Base-by-base conservation (phyloP, 2,329 filamentous ascomycete species). In the Nemania sp. region DNA sequence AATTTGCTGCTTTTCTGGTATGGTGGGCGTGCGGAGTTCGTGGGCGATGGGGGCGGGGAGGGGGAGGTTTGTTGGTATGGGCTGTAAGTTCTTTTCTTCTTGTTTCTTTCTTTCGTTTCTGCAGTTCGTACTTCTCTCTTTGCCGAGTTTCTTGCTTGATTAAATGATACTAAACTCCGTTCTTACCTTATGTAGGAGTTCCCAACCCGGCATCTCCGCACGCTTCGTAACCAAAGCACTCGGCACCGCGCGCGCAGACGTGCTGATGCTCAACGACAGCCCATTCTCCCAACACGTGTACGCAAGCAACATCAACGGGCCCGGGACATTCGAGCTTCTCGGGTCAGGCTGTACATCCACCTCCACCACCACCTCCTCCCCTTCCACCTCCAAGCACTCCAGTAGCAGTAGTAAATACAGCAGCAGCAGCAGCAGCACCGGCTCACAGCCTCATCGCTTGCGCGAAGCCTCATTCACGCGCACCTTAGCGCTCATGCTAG, bases 1-100 rank as follows among this genome's bases (percentile, higher is more conserved):
- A 60, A 41, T 31, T 49, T 60, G 5, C 31, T 60, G 26, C 30
- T 60, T 17, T 60, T 58, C 28, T 60, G 57, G 57, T 60, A 60
- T 24, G 57, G 54, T 30, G 57, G 57, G 12, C 28, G 28, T 31
- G 57, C 57, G 14, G 54, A 57, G 7, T 52, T 57, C 28, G 20
- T 40, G 20, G 15, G 26, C 11, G 31, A 36, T 5, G 20, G 9
- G 3, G 20, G 9, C 3, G 22, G 2, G 17, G 6, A 8, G 8
- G 49, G 42, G 8, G 56, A 59, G 28, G 1, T 60, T 30, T 48
- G 53, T 12, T 60, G 57, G 57, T 56, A 60, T 28, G 57, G 57
- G 12, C 19, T 37, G 57, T 60, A 46, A 48, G 57, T 56, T 28
- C 2, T 39, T 22, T 19, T 37, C 31, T 51, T n/a, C 19, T 20